These are phyloP conservation scores for Bullera alba DNA, from an alignment of 768 basidiomycete species.

Conservation along the genomic window DNA sequence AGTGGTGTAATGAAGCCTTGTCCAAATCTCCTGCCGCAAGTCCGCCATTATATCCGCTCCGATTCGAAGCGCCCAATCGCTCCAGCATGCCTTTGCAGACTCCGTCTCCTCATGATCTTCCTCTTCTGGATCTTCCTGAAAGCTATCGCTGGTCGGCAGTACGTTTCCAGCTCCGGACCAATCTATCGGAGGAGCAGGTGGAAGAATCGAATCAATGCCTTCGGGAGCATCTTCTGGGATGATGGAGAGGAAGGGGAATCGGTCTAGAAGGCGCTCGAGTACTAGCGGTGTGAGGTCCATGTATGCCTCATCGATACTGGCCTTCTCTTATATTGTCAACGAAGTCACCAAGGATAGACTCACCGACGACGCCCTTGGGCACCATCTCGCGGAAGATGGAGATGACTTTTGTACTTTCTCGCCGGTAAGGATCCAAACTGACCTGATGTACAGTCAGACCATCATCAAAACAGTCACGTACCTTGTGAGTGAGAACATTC, in stretches of 20 bases:
- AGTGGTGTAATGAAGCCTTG: constrained; percentile 78
- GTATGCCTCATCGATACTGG: constrained; percentile 94
- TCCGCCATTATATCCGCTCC: constrained; percentile 76
- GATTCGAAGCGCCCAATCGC: constrained; percentile 80
- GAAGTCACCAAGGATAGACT: constrained; percentile 17
- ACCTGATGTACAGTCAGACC: constrained; percentile 52
- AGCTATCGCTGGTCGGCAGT: constrained; percentile 17
- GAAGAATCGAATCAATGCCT: constrained; percentile 52
- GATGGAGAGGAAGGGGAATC: constrained; percentile 67
- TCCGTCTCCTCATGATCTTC: too few relatives aligned
- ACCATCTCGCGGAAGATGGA: constrained; percentile 69
- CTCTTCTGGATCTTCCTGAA: too few relatives aligned
- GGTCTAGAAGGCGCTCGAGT: constrained; percentile 62
- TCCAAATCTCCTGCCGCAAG: constrained; percentile 60
- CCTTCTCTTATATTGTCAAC: constrained; percentile 65
- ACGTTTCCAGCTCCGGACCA: constrained; percentile 39
- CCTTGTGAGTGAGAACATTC: constrained; percentile 85
- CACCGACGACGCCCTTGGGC: constrained; percentile 76
- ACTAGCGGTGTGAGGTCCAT: constrained; percentile 80
- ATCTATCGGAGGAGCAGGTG: constrained; percentile 37
- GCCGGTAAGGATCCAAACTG: constrained; percentile 82
- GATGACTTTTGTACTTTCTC: constrained; percentile 81
- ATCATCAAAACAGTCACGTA: constrained; percentile 38
- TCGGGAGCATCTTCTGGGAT: constrained; percentile 62
- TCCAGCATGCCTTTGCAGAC: too few relatives aligned